phyloP scores from a whole-genome alignment of 208 protist species.

The Leishmania guyanensis region DNA sequence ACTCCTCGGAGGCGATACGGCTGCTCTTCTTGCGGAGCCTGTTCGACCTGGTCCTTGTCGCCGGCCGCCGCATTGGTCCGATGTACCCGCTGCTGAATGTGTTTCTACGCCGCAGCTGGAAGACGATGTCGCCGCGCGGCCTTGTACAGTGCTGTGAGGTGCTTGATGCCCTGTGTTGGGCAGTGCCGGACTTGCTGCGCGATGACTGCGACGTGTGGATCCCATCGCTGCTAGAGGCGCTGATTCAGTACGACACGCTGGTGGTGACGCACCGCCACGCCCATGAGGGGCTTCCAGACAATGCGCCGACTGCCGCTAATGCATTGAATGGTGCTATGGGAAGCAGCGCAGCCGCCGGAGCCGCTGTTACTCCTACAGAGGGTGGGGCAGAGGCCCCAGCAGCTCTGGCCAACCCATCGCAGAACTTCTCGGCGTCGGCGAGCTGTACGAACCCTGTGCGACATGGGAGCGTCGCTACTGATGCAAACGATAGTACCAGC shows the following conservation, averaged over 20 bases:
- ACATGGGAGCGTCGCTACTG: background rate
- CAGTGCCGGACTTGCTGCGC: conserved; percentile 68
- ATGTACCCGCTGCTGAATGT: conserved; percentile 68
- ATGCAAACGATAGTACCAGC: background rate
- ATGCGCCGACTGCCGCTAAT: background rate
- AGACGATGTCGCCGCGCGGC: conserved; percentile 25
- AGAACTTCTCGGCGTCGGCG: background rate
- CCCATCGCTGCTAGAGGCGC: conserved; percentile 51
- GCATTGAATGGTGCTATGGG: background rate
- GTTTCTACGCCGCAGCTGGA: conserved; percentile 64
- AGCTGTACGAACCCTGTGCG: background rate
- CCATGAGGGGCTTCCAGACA: conserved; percentile 6
- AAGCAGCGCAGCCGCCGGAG: background rate
- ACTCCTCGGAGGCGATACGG: conserved; percentile 23
- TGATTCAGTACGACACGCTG: conserved; percentile 38
- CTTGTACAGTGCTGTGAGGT: conserved; percentile 65
- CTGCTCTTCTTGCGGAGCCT: conserved; percentile 46
- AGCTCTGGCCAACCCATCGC: background rate
- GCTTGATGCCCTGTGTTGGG: conserved; percentile 55
- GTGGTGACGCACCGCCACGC: conserved; percentile 33
- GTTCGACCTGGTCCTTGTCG: conserved; percentile 50
- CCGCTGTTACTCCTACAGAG: background rate
- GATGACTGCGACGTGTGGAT: conserved; percentile 63
- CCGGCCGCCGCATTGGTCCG: conserved; percentile 55
- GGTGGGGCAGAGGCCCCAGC: background rate